Conservation (phyloP, 2,329 filamentous ascomycete species). For the Paracamarosporium sp. region DNA sequence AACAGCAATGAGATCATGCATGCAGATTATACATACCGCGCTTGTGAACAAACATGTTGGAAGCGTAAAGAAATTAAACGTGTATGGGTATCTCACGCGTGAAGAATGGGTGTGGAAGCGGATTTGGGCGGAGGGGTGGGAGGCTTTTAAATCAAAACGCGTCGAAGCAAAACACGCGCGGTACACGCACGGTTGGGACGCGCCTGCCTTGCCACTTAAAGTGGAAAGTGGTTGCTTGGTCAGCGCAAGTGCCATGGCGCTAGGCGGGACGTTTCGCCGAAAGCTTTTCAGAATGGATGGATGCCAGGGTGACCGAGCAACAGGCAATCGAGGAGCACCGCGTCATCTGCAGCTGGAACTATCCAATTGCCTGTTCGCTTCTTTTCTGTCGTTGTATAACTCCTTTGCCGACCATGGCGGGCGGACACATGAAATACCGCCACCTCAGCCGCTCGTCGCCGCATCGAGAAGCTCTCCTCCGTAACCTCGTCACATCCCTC, state of each 20-base stretch:
- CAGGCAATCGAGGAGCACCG: not conserved
- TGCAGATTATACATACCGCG: slow-evolving; percentile 43
- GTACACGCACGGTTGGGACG: slow-evolving; percentile 23
- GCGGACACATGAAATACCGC: slow-evolving; percentile 85
- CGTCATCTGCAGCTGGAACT: slow-evolving; percentile 12
- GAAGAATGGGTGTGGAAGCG: slow-evolving; percentile 22
- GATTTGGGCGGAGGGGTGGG: slow-evolving; percentile 28
- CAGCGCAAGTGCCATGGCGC: slow-evolving; percentile 3
- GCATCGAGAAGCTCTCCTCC: slow-evolving; percentile 89
- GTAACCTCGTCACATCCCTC: slow-evolving; percentile 94
- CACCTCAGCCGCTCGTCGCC: slow-evolving; percentile 85
- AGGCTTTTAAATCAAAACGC: slow-evolving; percentile 39
- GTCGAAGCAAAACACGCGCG: slow-evolving; percentile 27
- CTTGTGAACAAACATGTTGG: slow-evolving; percentile 52
- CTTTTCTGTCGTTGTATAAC: slow-evolving; percentile 4
- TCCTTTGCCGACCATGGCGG: slow-evolving; percentile 69
- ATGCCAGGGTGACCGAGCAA: slow-evolving; percentile 1
- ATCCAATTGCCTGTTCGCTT: slow-evolving; percentile 7
- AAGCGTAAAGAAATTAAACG: slow-evolving; percentile 25
- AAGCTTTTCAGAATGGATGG: slow-evolving; percentile 9
- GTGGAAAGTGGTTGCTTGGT: slow-evolving; percentile 33
- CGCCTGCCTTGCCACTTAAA: slow-evolving; percentile 26
- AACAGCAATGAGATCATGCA: slow-evolving; percentile 14
- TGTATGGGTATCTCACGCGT: slow-evolving; percentile 35
- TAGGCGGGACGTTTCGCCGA: slow-evolving; percentile 20